A percentile compares a stretch with the other conserved stretches of the same genome.
Evolutionary conservation across 2,329 filamentous ascomycete species (phyloP).

Genomic region (Colletotrichum sp.): DNA sequence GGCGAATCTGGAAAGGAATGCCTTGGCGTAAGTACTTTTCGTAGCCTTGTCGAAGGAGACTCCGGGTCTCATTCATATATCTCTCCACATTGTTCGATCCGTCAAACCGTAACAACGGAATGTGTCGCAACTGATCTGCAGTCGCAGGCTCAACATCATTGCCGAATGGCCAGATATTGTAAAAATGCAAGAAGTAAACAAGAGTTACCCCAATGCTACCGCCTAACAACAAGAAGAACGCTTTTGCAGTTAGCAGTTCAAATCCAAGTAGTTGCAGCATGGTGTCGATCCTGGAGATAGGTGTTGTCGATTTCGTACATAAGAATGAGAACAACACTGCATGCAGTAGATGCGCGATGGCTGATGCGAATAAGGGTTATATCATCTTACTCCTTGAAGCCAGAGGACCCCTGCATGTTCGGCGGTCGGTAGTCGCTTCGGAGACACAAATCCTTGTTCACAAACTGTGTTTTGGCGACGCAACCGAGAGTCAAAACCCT

Average conservation of each 20-base stretch:
- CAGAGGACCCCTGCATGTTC: background rate
- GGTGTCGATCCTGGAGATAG: background rate
- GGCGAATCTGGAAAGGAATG: background rate
- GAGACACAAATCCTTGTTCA: background rate
- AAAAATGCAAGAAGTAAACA: background rate
- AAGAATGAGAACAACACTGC: background rate
- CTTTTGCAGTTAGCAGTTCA: background rate
- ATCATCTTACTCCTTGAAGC: background rate
- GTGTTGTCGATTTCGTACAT: background rate
- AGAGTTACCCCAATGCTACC: background rate
- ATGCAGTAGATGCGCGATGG: fast-evolving
- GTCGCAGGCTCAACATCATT: background rate
- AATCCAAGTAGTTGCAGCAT: background rate
- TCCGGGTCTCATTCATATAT: background rate
- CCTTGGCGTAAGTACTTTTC: background rate
- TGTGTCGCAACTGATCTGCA: background rate
- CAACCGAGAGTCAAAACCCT: background rate
- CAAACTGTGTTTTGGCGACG: background rate
- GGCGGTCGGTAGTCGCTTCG: background rate
- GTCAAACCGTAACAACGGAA: background rate
- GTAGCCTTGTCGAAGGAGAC: background rate
- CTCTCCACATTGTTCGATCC: background rate
- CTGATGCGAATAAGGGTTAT: background rate
- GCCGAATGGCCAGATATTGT: background rate
- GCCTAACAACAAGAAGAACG: background rate